A percentile compares a stretch with the other conserved stretches of the same genome.
These are phyloP conservation scores for Botrytis elliptica DNA, from an alignment of 2,329 filamentous ascomycete species.

Conservation along the genomic window DNA sequence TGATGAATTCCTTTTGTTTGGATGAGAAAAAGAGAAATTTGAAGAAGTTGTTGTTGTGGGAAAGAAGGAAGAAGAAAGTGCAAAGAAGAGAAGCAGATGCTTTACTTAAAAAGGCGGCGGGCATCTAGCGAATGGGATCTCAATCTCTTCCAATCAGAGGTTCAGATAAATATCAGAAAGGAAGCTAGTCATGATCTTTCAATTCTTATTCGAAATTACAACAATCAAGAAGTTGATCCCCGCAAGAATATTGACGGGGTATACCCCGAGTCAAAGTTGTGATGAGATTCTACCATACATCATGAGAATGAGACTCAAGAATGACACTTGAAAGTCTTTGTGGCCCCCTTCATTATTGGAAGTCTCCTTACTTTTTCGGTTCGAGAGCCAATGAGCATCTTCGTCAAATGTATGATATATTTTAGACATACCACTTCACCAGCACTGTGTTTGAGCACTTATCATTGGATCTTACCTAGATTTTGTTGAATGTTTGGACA, in stretches of 20 bases:
- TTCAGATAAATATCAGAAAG: not conserved
- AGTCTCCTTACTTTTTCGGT: not conserved
- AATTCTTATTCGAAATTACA: not conserved
- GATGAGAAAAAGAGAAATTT: not conserved
- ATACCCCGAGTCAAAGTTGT: not conserved
- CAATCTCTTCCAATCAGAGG: not conserved
- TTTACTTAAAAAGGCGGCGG: not conserved
- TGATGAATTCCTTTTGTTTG: not conserved
- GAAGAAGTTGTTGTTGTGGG: not conserved
- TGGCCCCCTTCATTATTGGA: not conserved
- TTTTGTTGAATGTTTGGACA: not conserved
- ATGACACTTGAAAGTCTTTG: not conserved
- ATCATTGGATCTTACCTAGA: no score
- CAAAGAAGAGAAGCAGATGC: not conserved
- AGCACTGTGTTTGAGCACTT: not conserved
- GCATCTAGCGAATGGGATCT: not conserved
- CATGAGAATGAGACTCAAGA: not conserved
- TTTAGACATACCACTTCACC: not conserved
- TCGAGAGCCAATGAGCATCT: not conserved
- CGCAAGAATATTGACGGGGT: not conserved
- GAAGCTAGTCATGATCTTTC: not conserved
- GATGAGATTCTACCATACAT: not conserved
- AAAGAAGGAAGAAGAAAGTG: not conserved
- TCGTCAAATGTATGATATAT: not conserved
- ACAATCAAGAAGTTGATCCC: not conserved